Percentiles rank a stretch among this genome's conserved stretches.
Evolutionary conservation across 495 filamentous ascomycete genomes (phyloP).

Genomic region (Xylaria bambusicola): DNA sequence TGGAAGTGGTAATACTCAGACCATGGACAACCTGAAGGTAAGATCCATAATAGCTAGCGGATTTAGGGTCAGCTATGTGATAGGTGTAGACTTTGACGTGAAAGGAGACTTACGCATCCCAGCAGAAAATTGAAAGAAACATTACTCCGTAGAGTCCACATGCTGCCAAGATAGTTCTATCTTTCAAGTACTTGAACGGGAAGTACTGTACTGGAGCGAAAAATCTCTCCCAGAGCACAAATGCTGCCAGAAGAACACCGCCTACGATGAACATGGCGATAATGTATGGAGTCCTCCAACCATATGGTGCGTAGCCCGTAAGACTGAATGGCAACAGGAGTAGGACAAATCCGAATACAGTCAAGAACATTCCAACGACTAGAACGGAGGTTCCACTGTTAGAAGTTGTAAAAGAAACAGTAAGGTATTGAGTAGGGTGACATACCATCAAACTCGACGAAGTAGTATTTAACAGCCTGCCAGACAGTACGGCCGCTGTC

Average conservation of each 20-base stretch:
- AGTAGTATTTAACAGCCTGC: slow-evolving; percentile 56
- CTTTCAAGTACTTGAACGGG: slow-evolving; percentile 55
- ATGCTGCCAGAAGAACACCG: slow-evolving; percentile 53
- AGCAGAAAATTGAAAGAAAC: slow-evolving; percentile 59
- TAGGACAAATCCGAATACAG: slow-evolving; percentile 56
- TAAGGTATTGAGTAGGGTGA: background rate
- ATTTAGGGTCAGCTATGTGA: no score
- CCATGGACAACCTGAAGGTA: slow-evolving; percentile 73
- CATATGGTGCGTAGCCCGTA: slow-evolving; percentile 39
- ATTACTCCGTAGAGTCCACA: background rate
- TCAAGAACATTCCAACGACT: slow-evolving; percentile 52
- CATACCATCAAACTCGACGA: slow-evolving; percentile 63
- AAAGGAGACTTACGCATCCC: no score
- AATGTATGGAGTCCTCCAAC: slow-evolving; percentile 41
- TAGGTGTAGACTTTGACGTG: no score
- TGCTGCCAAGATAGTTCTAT: slow-evolving; percentile 43
- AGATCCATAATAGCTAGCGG: slow-evolving; percentile 69
- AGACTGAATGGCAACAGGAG: slow-evolving; percentile 65
- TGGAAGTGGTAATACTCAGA: slow-evolving; percentile 61
- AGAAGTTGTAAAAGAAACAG: background rate
- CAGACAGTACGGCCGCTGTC: slow-evolving; percentile 41
- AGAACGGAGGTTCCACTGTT: background rate
- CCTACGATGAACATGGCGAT: slow-evolving; percentile 63
- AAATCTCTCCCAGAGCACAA: slow-evolving; percentile 65
- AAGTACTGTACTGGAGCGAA: slow-evolving; percentile 57